A percentile compares a stretch with the other conserved stretches of the same genome.
phyloP scores from a whole-genome alignment of 2,329 filamentous ascomycete genomes.

The Fusarium lateritium region DNA sequence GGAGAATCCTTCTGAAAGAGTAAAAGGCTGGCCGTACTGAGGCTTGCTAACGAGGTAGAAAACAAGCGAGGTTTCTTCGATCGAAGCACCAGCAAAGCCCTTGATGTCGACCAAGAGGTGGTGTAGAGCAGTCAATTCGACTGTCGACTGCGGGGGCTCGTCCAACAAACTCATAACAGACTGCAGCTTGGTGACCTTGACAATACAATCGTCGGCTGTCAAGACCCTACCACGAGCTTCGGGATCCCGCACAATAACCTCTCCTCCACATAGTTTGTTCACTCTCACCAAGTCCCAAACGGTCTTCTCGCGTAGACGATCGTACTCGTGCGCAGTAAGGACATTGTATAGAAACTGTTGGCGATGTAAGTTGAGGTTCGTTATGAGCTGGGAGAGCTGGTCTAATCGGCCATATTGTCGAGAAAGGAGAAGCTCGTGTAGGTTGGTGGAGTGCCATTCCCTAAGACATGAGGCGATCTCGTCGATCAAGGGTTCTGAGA shows the following conservation, averaged over 20 bases:
- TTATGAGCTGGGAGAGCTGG: slow-evolving; percentile 83
- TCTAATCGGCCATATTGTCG: slow-evolving; percentile 87
- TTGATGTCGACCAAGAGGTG: slow-evolving; percentile 89
- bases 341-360: slow-evolving; percentile 96
- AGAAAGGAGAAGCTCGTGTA: slow-evolving; percentile 90
- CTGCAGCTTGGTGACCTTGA: slow-evolving; percentile 91
- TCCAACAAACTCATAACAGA: slow-evolving; percentile 96
- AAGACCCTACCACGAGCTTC: slow-evolving; percentile 85
- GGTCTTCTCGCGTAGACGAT: slow-evolving; percentile 85
- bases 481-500: slow-evolving; percentile 91
- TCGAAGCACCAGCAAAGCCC: slow-evolving; percentile 81
- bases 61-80: slow-evolving; percentile 81
- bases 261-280: slow-evolving; percentile 93
- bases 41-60: slow-evolving; percentile 83
- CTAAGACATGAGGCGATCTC: slow-evolving; percentile 97
- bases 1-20: slow-evolving; percentile 86
- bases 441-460: slow-evolving; percentile 98
- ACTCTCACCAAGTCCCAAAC: slow-evolving; percentile 96
- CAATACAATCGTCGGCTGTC: slow-evolving; percentile 92
- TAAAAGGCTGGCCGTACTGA: slow-evolving; percentile 72
- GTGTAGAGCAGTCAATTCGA: slow-evolving; percentile 81
- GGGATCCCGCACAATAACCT: slow-evolving; percentile 95
- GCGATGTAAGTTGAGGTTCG: slow-evolving; percentile 85
- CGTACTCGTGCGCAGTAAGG: slow-evolving; percentile 87
- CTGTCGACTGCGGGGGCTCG: slow-evolving; percentile 77